These are phyloP conservation scores for Dioszegia hungarica DNA, from an alignment of 768 basidiomycete species.

Conservation along the genomic window DNA sequence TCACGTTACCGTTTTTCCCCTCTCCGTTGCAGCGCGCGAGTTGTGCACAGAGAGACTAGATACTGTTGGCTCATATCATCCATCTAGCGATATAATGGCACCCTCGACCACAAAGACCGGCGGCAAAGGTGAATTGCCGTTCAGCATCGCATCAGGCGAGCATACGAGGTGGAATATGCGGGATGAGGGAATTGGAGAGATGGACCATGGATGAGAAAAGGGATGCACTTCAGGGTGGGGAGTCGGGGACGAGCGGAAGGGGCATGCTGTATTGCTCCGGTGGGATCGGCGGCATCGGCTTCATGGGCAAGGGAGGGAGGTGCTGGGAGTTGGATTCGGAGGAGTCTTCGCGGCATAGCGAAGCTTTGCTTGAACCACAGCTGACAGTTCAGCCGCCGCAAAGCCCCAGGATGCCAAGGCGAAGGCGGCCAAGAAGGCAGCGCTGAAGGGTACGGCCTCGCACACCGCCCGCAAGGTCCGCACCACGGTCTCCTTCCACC, in stretches of 20 bases:
- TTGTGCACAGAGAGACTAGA: not conserved
- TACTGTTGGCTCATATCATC: not conserved
- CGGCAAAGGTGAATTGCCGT: slow-evolving; percentile 5
- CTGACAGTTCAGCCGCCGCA: slow-evolving; percentile 33
- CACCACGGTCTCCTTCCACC: slow-evolving; percentile 84
- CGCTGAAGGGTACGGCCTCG: slow-evolving; percentile 75
- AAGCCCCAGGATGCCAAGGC: slow-evolving; percentile 62
- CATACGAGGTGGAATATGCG: no score
- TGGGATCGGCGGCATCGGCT: no score
- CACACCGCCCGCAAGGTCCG: slow-evolving; percentile 75
- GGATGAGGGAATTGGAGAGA: no score
- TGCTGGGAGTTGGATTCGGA: not conserved
- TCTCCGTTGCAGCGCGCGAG: no score
- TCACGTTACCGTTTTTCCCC: no score
- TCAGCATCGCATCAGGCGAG: not conserved
- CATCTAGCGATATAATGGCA: not conserved
- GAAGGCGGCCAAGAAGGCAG: slow-evolving; percentile 94
- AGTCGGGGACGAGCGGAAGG: not conserved
- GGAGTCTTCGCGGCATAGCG: not conserved
- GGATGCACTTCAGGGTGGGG: no score
- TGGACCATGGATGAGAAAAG: no score
- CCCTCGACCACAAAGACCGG: not conserved
- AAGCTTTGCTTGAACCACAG: not conserved
- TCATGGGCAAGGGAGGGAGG: no score
- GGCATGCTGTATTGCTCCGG: no score